Evolutionary conservation across 306 rosid genomes (phyloP).

Genomic region (Macrotyloma uniflorum): DNA sequence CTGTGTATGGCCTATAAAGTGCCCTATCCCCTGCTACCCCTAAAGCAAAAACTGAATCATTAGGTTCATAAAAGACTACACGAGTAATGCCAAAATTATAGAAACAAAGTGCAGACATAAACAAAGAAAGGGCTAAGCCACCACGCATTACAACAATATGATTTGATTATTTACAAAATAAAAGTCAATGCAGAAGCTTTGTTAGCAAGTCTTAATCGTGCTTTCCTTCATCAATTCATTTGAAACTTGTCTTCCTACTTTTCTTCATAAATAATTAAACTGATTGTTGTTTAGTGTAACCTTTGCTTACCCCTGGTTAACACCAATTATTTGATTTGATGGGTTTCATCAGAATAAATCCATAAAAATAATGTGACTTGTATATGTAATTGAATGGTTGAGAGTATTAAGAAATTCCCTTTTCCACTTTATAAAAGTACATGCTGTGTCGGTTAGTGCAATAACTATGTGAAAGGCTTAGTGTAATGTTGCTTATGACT

Average conservation of each 20-base stretch:
- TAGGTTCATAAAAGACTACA: constrained; percentile 9
- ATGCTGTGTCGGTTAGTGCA: background rate
- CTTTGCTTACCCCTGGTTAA: constrained; percentile 21
- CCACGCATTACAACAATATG: background rate
- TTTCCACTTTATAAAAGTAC: background rate
- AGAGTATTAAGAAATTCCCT: background rate
- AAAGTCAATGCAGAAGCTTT: background rate
- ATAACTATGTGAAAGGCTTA: background rate
- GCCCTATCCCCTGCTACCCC: background rate
- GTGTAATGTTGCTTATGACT: background rate
- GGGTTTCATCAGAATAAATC: background rate
- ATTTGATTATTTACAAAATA: background rate
- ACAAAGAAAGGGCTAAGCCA: background rate
- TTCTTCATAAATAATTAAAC: background rate
- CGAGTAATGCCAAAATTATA: constrained; percentile 17
- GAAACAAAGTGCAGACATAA: background rate
- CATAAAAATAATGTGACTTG: background rate
- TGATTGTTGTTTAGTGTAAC: background rate
- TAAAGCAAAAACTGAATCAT: background rate
- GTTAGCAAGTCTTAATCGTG: constrained; percentile 43
- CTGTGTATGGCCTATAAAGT: constrained; percentile 14
- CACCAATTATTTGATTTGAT: constrained; percentile 22
- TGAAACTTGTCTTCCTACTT: constrained; percentile 20
- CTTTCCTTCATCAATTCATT: constrained; percentile 11
- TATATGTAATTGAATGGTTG: constrained; percentile 9